Base-by-base conservation (phyloP, 225 moss, liverwort and hornwort species). In the Antitrichia curtipendula region DNA sequence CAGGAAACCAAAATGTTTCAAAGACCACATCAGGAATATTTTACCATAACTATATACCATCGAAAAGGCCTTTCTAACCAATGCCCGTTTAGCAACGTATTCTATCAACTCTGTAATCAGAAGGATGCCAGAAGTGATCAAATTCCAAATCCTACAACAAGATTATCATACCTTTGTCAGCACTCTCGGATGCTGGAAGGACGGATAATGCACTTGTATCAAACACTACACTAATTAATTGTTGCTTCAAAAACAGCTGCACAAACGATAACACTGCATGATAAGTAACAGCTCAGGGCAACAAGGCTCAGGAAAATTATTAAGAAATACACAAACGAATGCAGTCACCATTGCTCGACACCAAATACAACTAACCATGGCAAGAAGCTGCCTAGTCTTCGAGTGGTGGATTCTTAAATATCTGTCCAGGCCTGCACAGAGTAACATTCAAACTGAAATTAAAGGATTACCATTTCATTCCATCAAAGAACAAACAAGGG, bases 191-290 rank as follows among this genome's bases (percentile, higher is more conserved):
- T 80, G 68, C 70, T 84, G 73, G 86, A 77, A 86, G 81, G 36
- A 75, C 59, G 13, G 74, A 69, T 77, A 53, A 58, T 65, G 78
- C 73, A 75, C 90, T 91, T 29, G 86, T 74, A 81, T 96, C 93
- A 86, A 99, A 99, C 32, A 93, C 93, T 57, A 97, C 95, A 27
- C 92, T 93, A 41, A 94, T 89, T 80, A 97, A 90, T 78, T 99
- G 98, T 91, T 99, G 98, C 94, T 97, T 99, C 85, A 99, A 83
- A 82, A 96, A 99, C n/a, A 99, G 80, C 98, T 99, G 95, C 91
- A 93, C 75, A 57, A 79, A 81, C 29, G 41, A 75, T 49, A 75
- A 82, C 22, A 50, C 18, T 24, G 13, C 58, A 78, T 65, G 66
- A 76, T 68, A 10, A 86, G 80, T 40, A 50, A 78, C 18, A 87